phyloP scores from a whole-genome alignment of 139 green algal species.

The Chlamydomonas schloesseri region DNA sequence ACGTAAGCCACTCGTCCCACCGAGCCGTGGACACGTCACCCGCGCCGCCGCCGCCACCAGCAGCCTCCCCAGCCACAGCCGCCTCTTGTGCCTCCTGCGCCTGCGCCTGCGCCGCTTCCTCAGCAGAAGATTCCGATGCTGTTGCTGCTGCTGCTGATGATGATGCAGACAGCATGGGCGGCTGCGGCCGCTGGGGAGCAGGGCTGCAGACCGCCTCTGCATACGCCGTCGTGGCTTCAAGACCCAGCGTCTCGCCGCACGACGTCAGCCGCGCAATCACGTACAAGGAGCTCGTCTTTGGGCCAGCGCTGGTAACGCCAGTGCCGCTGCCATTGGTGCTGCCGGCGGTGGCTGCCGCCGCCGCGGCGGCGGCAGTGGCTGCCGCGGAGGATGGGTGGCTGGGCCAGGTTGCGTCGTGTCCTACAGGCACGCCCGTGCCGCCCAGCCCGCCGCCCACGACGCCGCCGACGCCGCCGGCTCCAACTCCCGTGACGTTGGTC shows the following conservation, averaged over 20 bases:
- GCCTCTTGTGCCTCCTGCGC: no score
- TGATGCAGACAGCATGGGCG: no score
- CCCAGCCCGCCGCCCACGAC: background rate
- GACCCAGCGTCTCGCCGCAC: slow-evolving; percentile 66
- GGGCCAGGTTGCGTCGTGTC: no score
- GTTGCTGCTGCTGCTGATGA: background rate
- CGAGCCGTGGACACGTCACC: background rate
- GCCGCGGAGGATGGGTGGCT: no score
- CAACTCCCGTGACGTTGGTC: background rate
- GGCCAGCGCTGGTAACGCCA: background rate
- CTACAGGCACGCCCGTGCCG: no score
- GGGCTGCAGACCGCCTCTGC: slow-evolving; percentile 46
- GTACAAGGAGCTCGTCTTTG: slow-evolving; percentile 51
- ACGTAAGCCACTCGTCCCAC: slow-evolving; percentile 82
- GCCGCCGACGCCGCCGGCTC: background rate
- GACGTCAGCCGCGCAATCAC: slow-evolving; percentile 64
- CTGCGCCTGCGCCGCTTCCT: background rate
- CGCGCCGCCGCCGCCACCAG: background rate
- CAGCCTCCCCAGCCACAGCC: no score
- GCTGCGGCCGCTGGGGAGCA: no score
- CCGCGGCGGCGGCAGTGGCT: background rate
- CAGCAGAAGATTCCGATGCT: background rate
- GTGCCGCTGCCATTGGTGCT: background rate
- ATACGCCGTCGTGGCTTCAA: slow-evolving; percentile 66
- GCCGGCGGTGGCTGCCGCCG: background rate